A percentile compares a stretch with the other conserved stretches of the same genome.
phyloP scores from a whole-genome alignment of 164 flowering plant genomes.

The Dillenia suffruticosa region DNA sequence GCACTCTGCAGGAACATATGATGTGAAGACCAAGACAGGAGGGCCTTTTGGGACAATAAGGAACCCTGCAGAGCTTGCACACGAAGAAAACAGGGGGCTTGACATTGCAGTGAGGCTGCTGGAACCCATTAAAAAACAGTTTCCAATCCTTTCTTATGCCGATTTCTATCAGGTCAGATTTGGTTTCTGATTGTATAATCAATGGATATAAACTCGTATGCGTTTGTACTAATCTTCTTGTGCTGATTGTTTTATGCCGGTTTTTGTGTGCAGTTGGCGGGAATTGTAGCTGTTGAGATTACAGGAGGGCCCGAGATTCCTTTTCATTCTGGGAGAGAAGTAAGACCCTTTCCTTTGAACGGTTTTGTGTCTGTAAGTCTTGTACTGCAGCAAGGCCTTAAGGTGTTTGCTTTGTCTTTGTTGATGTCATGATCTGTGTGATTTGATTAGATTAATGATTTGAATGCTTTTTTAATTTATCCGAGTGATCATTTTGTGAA shows the following conservation, averaged over 20 bases:
- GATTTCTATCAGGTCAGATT: constrained; percentile 76
- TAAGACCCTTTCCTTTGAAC: constrained; percentile 1
- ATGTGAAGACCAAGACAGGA: constrained; percentile 68
- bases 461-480: no score
- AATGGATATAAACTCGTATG: not conserved
- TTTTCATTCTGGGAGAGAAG: constrained; percentile 89
- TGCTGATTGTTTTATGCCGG: constrained; percentile 1
- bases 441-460: no score
- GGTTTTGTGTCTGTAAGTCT: no score
- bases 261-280: constrained; percentile 57
- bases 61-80: constrained; percentile 49
- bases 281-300: constrained; percentile 82
- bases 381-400: no score
- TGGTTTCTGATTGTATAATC: not conserved
- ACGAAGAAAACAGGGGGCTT: constrained; percentile 76
- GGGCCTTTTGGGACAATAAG: constrained; percentile 96
- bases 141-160: constrained; percentile 66
- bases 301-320: constrained; percentile 93
- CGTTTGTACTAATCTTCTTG: not conserved
- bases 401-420: no score
- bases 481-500: no score
- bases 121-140: constrained; percentile 80
- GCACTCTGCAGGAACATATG: constrained; percentile 96
- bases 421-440: no score
- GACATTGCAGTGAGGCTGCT: constrained; percentile 76